phyloP scores from a whole-genome alignment of 1,139 yeast species.

The Candida albicans region DNA sequence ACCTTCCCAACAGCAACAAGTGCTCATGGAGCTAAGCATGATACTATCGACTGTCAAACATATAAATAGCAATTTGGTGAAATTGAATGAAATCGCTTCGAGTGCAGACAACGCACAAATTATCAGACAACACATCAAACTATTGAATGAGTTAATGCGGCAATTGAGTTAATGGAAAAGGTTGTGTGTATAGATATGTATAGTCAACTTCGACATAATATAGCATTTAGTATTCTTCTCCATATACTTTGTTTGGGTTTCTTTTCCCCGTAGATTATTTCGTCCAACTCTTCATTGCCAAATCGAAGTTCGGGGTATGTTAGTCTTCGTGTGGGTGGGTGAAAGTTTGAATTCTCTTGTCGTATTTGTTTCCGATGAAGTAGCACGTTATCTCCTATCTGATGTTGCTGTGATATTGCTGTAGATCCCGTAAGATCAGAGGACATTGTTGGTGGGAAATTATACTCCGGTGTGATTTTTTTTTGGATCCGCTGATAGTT shows the following conservation, averaged over 20 bases:
- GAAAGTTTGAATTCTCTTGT: not conserved
- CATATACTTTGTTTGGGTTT: slow-evolving; percentile 4
- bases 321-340: not conserved
- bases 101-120: slow-evolving; percentile 6
- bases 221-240: slow-evolving; percentile 8
- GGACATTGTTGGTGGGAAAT: slow-evolving; percentile 1
- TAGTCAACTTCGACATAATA: slow-evolving; percentile 16
- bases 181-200: slow-evolving; percentile 49
- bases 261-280: slow-evolving; percentile 11
- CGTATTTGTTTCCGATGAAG: slow-evolving; percentile 10
- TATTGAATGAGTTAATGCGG: slow-evolving; percentile 11
- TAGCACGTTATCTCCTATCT: slow-evolving; percentile 16
- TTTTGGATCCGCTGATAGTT: not conserved
- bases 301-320: slow-evolving; percentile 7
- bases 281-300: slow-evolving; percentile 11
- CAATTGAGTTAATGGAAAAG: no score
- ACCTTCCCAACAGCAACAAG: slow-evolving; percentile 26
- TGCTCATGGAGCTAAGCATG: slow-evolving; percentile 33
- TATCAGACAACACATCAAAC: slow-evolving; percentile 3
- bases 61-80: slow-evolving; percentile 30
- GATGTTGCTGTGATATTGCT: not conserved
- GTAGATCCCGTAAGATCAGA: slow-evolving; percentile 3
- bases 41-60: slow-evolving; percentile 32
- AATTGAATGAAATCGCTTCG: slow-evolving; percentile 23
- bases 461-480: no score